Conservation (phyloP, 2,329 filamentous ascomycete species). For the Talaromyces pinophilus region DNA sequence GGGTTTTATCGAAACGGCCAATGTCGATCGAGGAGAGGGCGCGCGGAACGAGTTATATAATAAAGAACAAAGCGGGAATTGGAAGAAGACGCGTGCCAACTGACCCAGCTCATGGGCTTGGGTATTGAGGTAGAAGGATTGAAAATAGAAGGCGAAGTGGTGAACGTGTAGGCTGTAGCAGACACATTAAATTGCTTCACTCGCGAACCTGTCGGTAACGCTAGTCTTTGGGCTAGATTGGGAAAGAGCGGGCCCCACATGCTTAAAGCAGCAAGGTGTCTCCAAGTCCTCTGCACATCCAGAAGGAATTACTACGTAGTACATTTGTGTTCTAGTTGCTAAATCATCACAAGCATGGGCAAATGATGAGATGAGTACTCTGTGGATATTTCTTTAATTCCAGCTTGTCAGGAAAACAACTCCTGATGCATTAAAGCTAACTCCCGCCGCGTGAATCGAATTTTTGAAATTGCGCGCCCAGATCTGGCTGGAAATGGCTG, state of each 20-base stretch:
- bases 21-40: not conserved
- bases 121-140: not conserved
- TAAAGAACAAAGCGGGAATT: not conserved
- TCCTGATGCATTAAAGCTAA: too few relatives aligned
- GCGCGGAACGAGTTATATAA: not conserved
- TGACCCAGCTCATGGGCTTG: not conserved
- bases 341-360: too few relatives aligned
- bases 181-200: not conserved
- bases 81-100: not conserved
- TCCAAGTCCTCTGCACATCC: too few relatives aligned
- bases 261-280: not conserved
- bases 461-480: too few relatives aligned
- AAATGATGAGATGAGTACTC: too few relatives aligned
- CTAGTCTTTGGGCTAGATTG: not conserved
- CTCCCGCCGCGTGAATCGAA: too few relatives aligned
- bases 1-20: not conserved
- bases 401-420: too few relatives aligned
- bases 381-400: too few relatives aligned
- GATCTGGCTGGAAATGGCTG: too few relatives aligned
- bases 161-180: not conserved
- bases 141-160: not conserved
- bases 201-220: not conserved
- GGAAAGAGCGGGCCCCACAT: not conserved
- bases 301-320: too few relatives aligned
- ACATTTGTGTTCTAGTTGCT: too few relatives aligned